Evolutionary conservation across 2,329 filamentous ascomycete genomes (phyloP).

Genomic region (Ceratocystis huliohia): DNA sequence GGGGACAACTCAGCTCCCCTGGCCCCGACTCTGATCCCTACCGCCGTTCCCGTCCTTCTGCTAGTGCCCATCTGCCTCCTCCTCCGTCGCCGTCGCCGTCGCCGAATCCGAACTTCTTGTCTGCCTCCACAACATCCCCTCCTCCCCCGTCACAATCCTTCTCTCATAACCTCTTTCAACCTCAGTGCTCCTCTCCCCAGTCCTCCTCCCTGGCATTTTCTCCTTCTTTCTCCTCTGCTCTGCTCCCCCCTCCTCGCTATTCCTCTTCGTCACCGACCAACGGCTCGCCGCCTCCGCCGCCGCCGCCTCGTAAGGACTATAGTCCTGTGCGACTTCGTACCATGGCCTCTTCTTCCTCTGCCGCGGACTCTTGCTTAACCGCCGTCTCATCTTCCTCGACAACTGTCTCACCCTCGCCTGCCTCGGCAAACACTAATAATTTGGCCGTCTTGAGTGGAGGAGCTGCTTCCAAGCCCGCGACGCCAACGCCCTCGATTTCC

Average conservation of each 20-base stretch:
- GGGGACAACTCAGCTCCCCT: not conserved
- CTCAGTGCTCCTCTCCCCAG: not conserved
- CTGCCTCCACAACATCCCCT: not conserved
- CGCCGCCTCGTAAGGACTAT: not conserved
- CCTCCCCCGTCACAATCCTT: not conserved
- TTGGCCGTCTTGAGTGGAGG: not conserved
- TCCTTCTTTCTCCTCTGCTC: not conserved
- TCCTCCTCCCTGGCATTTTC: not conserved
- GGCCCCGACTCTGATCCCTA: not conserved
- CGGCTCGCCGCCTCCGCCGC: not conserved
- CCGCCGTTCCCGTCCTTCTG: not conserved
- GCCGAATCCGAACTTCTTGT: not conserved
- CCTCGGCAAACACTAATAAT: not conserved
- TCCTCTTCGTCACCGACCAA: not conserved
- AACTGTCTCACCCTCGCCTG: not conserved
- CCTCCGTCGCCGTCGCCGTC: too few species aligned
- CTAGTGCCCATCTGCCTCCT: not conserved
- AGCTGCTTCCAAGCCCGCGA: not conserved
- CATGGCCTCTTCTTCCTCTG: constrained; percentile 8
- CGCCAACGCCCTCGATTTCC: not conserved
- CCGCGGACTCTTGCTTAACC: constrained; percentile 4
- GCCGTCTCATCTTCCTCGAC: constrained; percentile 1
- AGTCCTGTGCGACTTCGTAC: not conserved
- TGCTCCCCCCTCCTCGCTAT: not conserved
- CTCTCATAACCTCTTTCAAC: not conserved